phyloP scores from a whole-genome alignment of 163 green algal species.

The Trebouxiophyceae sp. region DNA sequence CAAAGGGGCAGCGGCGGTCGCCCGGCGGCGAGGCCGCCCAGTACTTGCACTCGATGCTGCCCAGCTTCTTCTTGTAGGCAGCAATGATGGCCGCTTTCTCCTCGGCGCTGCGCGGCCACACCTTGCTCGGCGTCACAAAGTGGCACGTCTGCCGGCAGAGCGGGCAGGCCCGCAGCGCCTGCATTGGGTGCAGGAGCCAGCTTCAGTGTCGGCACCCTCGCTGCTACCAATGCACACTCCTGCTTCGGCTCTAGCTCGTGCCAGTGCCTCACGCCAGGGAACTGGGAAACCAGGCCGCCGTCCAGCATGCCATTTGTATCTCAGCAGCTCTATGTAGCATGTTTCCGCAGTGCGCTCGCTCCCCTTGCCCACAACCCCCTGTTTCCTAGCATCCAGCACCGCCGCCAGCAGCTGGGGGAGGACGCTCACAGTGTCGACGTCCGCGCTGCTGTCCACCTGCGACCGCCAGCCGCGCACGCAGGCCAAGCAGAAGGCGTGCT shows the following conservation, averaged over 20 bases:
- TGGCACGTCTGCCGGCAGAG: constrained; percentile 57
- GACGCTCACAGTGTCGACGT: constrained; percentile 33
- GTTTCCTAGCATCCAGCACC: background rate
- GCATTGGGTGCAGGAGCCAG: background rate
- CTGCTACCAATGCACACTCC: background rate
- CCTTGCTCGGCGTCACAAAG: constrained; percentile 61
- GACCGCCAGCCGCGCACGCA: constrained; percentile 79
- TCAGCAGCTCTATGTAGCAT: background rate
- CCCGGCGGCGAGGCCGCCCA: constrained; percentile 42
- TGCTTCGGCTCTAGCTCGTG: background rate
- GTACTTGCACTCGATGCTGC: constrained; percentile 53
- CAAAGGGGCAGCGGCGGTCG: constrained; percentile 66
- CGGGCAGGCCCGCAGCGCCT: constrained; percentile 71
- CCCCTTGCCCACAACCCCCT: background rate
- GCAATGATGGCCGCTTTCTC: constrained; percentile 37
- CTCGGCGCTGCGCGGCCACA: constrained; percentile 50
- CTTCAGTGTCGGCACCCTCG: background rate
- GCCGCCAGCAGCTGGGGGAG: background rate
- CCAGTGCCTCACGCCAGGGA: background rate
- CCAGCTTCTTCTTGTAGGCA: constrained; percentile 40
- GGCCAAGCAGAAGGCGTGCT: constrained; percentile 81
- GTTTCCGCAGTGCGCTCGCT: background rate
- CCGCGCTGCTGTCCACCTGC: constrained; percentile 24
- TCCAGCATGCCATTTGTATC: background rate
- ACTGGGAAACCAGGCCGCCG: background rate